Conservation (phyloP, 352 stramenopile genomes). For the Pythium vanterpoolii region DNA sequence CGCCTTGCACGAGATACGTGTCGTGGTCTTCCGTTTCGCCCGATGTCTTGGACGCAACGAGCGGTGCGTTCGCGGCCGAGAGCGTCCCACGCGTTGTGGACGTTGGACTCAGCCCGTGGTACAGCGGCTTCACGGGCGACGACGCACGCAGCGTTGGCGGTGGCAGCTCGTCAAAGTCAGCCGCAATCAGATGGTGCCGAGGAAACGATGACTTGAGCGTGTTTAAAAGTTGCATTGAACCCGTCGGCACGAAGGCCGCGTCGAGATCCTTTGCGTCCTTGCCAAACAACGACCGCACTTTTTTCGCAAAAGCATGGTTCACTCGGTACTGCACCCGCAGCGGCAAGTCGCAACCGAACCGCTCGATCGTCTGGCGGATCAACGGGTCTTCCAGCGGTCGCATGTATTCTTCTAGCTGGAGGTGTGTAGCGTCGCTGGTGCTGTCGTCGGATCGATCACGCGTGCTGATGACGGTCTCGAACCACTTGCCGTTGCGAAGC, state of each 20-base stretch:
- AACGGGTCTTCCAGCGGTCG: constrained; percentile 64
- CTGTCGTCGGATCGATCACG: constrained; percentile 6
- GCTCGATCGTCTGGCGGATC: constrained; percentile 66
- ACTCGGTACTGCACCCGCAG: constrained; percentile 58
- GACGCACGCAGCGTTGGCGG: constrained; percentile 55
- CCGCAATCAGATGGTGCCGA: constrained; percentile 83
- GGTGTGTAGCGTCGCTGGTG: neutral
- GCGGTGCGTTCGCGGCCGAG: constrained; percentile 76
- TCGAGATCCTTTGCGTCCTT: constrained; percentile 47
- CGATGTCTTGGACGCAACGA: constrained; percentile 84
- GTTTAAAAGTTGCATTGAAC: constrained; percentile 85
- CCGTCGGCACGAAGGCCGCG: constrained; percentile 86
- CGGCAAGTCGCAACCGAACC: constrained; percentile 73
- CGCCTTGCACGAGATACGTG: constrained; percentile 84
- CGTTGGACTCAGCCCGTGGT: constrained; percentile 64
- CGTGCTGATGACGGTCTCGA: constrained; percentile 60
- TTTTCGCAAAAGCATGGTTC: constrained; percentile 49
- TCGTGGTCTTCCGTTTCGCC: constrained; percentile 79
- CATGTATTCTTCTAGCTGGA: constrained; percentile 40
- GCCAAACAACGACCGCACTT: constrained; percentile 47
- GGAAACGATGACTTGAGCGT: constrained; percentile 75
- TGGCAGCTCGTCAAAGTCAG: constrained; percentile 87
- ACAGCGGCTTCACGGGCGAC: constrained; percentile 45
- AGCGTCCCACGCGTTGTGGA: constrained; percentile 66
- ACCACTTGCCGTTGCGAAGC: constrained; percentile 74